Conservation (phyloP, 1,284 basidiomycete species). For the Ceratorhiza oryzae-sativae region DNA sequence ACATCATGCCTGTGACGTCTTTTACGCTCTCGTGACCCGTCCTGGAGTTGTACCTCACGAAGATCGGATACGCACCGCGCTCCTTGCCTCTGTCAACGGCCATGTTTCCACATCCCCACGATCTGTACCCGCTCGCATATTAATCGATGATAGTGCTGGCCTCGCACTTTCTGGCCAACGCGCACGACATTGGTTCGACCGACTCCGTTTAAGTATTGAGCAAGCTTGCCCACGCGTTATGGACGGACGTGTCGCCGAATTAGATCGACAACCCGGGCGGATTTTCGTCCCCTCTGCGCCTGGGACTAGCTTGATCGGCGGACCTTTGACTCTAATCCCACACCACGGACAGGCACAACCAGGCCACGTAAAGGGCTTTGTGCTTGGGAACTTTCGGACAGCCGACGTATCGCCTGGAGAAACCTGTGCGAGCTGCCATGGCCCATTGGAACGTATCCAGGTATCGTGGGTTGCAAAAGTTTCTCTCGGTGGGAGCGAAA, state of each 20-base stretch:
- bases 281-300: conserved; percentile 15
- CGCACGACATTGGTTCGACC: conserved; percentile 19
- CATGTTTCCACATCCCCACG: neutral
- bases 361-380: neutral
- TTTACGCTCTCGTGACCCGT: conserved; percentile 22
- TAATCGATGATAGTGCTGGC: neutral
- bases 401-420: conserved; percentile 6
- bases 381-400: conserved; percentile 26
- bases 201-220: conserved; percentile 14
- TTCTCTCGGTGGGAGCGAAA: neutral
- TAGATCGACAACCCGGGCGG: conserved; percentile 15
- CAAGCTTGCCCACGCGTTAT: conserved; percentile 15
- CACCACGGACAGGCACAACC: neutral
- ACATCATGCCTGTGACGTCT: conserved; percentile 6
- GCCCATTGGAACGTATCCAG: conserved; percentile 8
- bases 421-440: conserved; percentile 1
- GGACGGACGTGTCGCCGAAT: conserved; percentile 13
- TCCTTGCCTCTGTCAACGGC: conserved; percentile 1
- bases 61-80: conserved; percentile 17
- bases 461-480: conserved; percentile 26
- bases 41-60: conserved; percentile 15
- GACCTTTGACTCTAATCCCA: conserved; percentile 1
- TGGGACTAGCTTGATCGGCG: neutral
- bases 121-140: conserved; percentile 18
- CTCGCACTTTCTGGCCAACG: conserved; percentile 14